phyloP scores from a whole-genome alignment of 345 rosid species.

The Camelina sativa region DNA sequence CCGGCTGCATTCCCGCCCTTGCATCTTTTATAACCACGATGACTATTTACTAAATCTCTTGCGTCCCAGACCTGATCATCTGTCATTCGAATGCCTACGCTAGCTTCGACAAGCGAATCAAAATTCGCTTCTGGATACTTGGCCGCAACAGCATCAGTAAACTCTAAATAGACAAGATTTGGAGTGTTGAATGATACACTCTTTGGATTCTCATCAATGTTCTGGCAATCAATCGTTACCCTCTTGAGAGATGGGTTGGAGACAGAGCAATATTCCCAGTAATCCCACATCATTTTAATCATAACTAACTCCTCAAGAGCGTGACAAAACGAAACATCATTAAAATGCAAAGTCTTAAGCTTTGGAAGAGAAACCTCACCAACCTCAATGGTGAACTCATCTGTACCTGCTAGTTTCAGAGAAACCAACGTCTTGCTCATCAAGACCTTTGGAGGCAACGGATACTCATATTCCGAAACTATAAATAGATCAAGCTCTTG shows the following conservation, averaged over 20 bases:
- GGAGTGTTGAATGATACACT: conserved; percentile 32
- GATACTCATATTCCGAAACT: not conserved
- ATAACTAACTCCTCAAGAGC: conserved; percentile 35
- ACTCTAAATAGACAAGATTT: conserved; percentile 21
- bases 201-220: conserved; percentile 12
- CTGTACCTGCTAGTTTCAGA: conserved; percentile 27
- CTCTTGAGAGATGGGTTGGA: conserved; percentile 32
- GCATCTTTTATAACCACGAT: not conserved
- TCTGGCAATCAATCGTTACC: too few species aligned
- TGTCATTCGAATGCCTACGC: conserved; percentile 22
- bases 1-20: not conserved
- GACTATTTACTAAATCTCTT: conserved; percentile 21
- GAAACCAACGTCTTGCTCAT: conserved; percentile 31
- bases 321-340: not conserved
- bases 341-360: conserved; percentile 21
- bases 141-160: conserved; percentile 5
- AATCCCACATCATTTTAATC: not conserved
- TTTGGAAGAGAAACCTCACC: conserved; percentile 22
- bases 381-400: not conserved
- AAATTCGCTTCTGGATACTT: conserved; percentile 22
- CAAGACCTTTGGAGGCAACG: conserved; percentile 18
- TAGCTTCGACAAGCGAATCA: conserved; percentile 36
- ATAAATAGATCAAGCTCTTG: conserved; percentile 3
- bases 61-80: not conserved
- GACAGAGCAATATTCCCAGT: conserved; percentile 4